These are phyloP conservation scores for Lyophyllum decastes DNA, from an alignment of 768 basidiomycete genomes.

Conservation along the genomic window DNA sequence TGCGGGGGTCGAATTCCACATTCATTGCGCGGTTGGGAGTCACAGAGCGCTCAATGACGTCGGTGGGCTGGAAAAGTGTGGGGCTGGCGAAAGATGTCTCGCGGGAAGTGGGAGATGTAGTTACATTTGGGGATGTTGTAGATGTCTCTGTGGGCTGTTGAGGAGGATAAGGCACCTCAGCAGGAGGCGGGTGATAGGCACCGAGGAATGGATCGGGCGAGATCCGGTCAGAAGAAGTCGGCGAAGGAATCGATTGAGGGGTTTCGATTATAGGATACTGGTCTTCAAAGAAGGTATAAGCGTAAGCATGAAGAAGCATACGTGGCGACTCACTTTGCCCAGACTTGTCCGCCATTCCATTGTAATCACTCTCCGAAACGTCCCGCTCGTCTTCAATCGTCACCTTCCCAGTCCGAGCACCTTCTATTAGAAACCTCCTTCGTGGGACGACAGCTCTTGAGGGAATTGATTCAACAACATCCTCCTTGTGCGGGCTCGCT, in stretches of 20 bases:
- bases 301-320: constrained; percentile 12
- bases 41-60: constrained; percentile 23
- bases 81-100: not conserved
- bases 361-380: constrained; percentile 13
- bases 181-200: not conserved
- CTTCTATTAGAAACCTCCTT: constrained; percentile 68
- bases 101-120: not conserved
- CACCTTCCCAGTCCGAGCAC: constrained; percentile 39
- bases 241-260: constrained; percentile 37
- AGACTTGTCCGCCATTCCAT: not conserved
- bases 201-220: constrained; percentile 4
- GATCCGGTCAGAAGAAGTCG: constrained; percentile 24
- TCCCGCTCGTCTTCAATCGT: constrained; percentile 42
- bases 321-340: constrained; percentile 14
- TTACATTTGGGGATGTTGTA: not conserved
- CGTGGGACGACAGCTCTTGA: constrained; percentile 49
- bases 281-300: constrained; percentile 28
- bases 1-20: constrained; percentile 41
- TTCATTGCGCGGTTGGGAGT: constrained; percentile 24
- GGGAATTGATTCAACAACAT: constrained; percentile 25
- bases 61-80: not conserved
- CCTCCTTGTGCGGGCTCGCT: constrained; percentile 37
- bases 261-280: constrained; percentile 49
- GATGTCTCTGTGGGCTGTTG: constrained; percentile 3
- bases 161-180: not conserved